Percentiles rank a stretch among this genome's conserved stretches.
phyloP scores from a whole-genome alignment of 805 yeast species.

The Cyberlindnera xishuangbannaensis region DNA sequence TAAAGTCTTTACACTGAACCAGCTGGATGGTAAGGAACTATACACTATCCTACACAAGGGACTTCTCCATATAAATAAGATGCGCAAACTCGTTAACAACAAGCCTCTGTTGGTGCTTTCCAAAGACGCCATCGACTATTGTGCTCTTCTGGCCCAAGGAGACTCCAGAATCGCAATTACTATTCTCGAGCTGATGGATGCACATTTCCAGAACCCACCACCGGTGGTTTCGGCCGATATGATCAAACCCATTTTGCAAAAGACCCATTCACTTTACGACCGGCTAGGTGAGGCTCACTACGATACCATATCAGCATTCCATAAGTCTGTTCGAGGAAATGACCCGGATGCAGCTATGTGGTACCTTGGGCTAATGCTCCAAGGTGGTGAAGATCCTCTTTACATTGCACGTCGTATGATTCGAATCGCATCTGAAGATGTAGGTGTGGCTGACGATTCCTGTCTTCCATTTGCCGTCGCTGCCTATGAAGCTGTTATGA shows the following conservation, averaged over 20 bases:
- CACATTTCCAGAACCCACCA: slow-evolving; percentile 31
- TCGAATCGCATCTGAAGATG: slow-evolving; percentile 91
- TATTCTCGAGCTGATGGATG: slow-evolving; percentile 66
- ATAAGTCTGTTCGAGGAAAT: slow-evolving; percentile 85
- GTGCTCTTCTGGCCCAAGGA: slow-evolving; percentile 75
- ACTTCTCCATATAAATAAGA: slow-evolving; percentile 49
- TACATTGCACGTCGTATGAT: slow-evolving; percentile 89
- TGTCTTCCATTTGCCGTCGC: slow-evolving; percentile 85
- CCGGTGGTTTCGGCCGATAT: slow-evolving; percentile 10
- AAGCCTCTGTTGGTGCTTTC: slow-evolving; percentile 47
- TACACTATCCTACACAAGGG: slow-evolving; percentile 52
- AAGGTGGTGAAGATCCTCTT: slow-evolving; percentile 91
- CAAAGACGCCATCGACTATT: slow-evolving; percentile 54
- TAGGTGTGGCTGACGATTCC: slow-evolving; percentile 79
- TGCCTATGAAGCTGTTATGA: slow-evolving; percentile 79
- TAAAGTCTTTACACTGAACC: slow-evolving; percentile 64
- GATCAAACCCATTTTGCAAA: slow-evolving; percentile 37
- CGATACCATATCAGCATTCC: slow-evolving; percentile 93
- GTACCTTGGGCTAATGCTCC: slow-evolving; percentile 81
- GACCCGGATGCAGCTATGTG: slow-evolving; percentile 87
- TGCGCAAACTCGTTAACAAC: slow-evolving; percentile 47
- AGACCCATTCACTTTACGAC: slow-evolving; percentile 68
- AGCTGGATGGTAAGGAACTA: slow-evolving; percentile 46
- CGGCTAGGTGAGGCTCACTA: slow-evolving; percentile 88
- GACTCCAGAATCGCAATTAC: slow-evolving; percentile 85